Evolutionary conservation across 306 rosid species (phyloP).

Genomic region (Rosa persica): DNA sequence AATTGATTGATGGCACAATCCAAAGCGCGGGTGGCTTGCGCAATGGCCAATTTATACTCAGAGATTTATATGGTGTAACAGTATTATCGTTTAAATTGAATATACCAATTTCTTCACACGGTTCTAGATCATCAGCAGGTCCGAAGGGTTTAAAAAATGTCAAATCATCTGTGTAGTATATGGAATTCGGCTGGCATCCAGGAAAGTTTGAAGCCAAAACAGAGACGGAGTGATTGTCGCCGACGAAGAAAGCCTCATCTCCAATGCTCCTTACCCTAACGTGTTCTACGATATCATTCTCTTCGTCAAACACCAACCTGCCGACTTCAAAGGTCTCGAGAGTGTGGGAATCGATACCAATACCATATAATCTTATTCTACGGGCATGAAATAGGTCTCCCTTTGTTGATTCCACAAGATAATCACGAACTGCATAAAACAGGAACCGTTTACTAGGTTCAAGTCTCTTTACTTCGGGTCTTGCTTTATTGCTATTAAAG

Average conservation of each 20-base stretch:
- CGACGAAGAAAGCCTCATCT: background rate
- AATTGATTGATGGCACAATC: background rate
- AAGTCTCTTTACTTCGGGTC: no score
- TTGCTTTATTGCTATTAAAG: background rate
- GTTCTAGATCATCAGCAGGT: no score
- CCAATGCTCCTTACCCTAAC: background rate
- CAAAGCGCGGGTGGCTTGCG: background rate
- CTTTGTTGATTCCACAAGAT: background rate
- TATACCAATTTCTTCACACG: background rate
- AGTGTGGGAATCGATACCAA: no score
- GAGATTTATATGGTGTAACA: background rate
- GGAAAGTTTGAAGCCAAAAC: background rate
- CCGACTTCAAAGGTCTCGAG: background rate
- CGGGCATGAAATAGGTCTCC: background rate
- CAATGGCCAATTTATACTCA: background rate
- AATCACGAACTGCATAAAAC: background rate
- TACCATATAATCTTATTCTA: no score
- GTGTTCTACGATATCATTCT: background rate
- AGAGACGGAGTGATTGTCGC: background rate
- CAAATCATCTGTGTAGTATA: no score
- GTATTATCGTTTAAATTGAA: background rate
- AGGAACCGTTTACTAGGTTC: no score
- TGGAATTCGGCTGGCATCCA: no score
- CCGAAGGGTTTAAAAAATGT: no score
- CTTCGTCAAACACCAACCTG: background rate